Conservation (phyloP, 306 rosid genomes). For the Prunus davidiana region DNA sequence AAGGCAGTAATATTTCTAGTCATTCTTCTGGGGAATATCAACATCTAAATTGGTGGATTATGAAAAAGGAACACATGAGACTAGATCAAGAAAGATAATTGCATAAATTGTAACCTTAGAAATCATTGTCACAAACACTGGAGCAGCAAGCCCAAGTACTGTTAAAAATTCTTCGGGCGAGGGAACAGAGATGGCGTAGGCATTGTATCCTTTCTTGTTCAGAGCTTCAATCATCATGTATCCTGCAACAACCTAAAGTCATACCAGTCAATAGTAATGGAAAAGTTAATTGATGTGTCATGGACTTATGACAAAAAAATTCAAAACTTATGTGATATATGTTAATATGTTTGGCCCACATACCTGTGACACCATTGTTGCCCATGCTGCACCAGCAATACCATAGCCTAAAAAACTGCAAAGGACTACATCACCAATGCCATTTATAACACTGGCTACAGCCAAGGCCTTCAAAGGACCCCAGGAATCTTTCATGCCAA, state of each 20-base stretch:
- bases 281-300: slow-evolving; percentile 11
- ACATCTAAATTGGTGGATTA: too few species aligned
- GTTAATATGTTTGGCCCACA: slow-evolving; percentile 12
- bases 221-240: slow-evolving; percentile 80
- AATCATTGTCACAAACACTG: slow-evolving; percentile 70
- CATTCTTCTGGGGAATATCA: too few species aligned
- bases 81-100: slow-evolving; percentile 7
- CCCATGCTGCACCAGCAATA: slow-evolving; percentile 87
- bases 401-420: slow-evolving; percentile 63
- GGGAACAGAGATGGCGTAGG: slow-evolving; percentile 62
- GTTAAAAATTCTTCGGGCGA: slow-evolving; percentile 53
- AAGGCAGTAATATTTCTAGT: too few species aligned
- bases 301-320: not conserved
- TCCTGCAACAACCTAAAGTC: slow-evolving; percentile 71
- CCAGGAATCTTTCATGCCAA: slow-evolving; percentile 94
- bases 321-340: not conserved
- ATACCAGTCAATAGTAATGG: slow-evolving; percentile 6
- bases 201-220: slow-evolving; percentile 72
- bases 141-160: slow-evolving; percentile 71
- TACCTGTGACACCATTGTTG: slow-evolving; percentile 79
- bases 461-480: slow-evolving; percentile 82
- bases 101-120: slow-evolving; percentile 60
- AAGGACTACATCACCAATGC: slow-evolving; percentile 55
- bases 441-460: slow-evolving; percentile 57
- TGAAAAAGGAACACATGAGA: slow-evolving; percentile 7